These are phyloP conservation scores for Kwoniella shandongensis DNA, from an alignment of 768 basidiomycete species.

Conservation along the genomic window DNA sequence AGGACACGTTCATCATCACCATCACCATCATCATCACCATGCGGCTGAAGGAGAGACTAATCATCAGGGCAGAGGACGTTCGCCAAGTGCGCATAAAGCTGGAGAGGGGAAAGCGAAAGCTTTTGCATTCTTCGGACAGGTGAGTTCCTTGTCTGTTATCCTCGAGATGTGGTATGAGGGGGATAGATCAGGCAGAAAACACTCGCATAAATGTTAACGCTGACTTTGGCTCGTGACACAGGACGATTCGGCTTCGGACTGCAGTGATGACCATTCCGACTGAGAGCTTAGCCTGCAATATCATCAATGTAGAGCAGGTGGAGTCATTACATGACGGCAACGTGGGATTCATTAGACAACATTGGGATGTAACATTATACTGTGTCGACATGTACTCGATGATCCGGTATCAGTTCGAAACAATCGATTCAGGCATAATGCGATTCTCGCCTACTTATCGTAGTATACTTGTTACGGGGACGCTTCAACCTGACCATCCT, in stretches of 20 bases:
- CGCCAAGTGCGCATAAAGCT: too few species aligned
- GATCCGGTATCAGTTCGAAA: too few species aligned
- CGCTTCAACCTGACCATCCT: too few species aligned
- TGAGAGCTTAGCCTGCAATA: not conserved
- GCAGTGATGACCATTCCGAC: conserved; percentile 41
- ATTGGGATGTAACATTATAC: not conserved
- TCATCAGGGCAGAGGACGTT: not conserved
- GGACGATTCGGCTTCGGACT: conserved; percentile 49
- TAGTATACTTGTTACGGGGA: not conserved
- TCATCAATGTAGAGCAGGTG: too few species aligned
- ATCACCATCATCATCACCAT: conserved; percentile 24
- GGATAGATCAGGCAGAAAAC: too few species aligned
- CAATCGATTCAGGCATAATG: too few species aligned
- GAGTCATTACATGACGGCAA: too few species aligned
- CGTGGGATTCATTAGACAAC: too few species aligned
- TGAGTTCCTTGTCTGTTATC: conserved; percentile 27
- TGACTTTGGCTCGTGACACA: conserved; percentile 16
- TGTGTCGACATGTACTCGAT: not conserved
- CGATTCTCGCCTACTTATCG: too few species aligned
- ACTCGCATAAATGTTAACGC: not conserved
- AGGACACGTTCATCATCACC: conserved; percentile 12
- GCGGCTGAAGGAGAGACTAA: conserved; percentile 8
- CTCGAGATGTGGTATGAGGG: too few species aligned
- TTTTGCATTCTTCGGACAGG: conserved; percentile 53
- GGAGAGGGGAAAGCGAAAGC: conserved; percentile 43